Conservation (phyloP, 257 asterid genomes). For the Ilex aquifolium region DNA sequence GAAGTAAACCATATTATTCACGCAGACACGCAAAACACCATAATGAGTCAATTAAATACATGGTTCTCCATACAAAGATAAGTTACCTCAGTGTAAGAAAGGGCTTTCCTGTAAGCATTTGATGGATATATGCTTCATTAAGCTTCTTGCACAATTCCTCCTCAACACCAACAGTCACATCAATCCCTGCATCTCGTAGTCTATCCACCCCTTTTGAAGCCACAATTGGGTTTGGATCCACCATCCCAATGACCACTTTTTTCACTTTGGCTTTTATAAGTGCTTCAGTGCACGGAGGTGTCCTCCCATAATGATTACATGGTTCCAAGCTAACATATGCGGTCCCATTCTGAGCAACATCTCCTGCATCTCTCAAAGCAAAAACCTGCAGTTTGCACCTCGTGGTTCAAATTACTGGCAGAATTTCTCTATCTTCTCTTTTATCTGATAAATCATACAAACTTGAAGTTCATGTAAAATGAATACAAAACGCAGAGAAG, state of each 20-base stretch:
- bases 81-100: constrained; percentile 72
- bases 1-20: neutral
- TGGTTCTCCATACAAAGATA: neutral
- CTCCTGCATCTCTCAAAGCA: constrained; percentile 88
- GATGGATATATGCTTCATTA: constrained; percentile 72
- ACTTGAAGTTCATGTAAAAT: neutral
- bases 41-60: neutral
- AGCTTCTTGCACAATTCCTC: constrained; percentile 76
- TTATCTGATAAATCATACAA: too few relatives aligned
- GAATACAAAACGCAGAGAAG: too few relatives aligned
- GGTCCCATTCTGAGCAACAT: constrained; percentile 71
- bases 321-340: constrained; percentile 96
- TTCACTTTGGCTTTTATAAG: constrained; percentile 74
- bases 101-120: constrained; percentile 72
- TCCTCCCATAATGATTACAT: constrained; percentile 91
- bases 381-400: constrained; percentile 47
- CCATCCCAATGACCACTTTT: constrained; percentile 89
- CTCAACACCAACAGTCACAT: constrained; percentile 73
- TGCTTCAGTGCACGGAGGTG: constrained; percentile 96
- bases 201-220: constrained; percentile 71
- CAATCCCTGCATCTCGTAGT: constrained; percentile 72
- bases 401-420: neutral
- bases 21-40: too few relatives aligned
- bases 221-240: constrained; percentile 88
- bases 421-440: too few relatives aligned